These are phyloP conservation scores for Entomortierella chlamydospora DNA, from an alignment of 192 early-diverging fungal species.

Conservation along the genomic window DNA sequence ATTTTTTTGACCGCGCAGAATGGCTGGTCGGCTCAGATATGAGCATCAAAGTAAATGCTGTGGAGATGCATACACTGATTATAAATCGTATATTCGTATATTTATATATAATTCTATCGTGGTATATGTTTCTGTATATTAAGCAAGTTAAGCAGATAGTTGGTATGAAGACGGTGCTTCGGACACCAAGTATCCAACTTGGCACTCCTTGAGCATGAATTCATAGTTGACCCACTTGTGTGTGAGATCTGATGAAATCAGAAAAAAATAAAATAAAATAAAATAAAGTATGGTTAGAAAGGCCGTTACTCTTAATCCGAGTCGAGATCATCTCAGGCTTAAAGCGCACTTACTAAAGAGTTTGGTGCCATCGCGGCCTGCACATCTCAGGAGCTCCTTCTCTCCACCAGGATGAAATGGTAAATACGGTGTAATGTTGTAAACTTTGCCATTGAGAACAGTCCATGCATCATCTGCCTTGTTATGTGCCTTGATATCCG, in stretches of 20 bases:
- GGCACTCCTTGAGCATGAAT: conserved; percentile 84
- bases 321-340: too few species aligned
- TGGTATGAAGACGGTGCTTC: conserved; percentile 30
- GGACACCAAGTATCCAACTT: conserved; percentile 70
- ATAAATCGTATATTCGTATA: too few species aligned
- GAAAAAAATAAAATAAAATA: not conserved
- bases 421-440: conserved; percentile 90
- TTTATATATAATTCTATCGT: not conserved
- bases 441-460: conserved; percentile 89
- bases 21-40: not conserved
- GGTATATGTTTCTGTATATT: not conserved
- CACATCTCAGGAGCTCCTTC: conserved; percentile 80
- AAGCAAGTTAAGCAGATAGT: conserved; percentile 4
- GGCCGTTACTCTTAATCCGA: too few species aligned
- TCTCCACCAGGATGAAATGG: conserved; percentile 92
- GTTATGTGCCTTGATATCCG: conserved; percentile 82
- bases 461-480: conserved; percentile 89
- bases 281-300: not conserved
- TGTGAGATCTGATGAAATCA: conserved; percentile 73
- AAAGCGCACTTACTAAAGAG: conserved; percentile 76
- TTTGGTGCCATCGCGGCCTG: conserved; percentile 93
- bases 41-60: not conserved
- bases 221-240: conserved; percentile 98
- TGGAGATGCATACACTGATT: too few species aligned
- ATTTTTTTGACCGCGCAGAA: not conserved